Base-by-base conservation (phyloP, 73 alveolate species). In the Paramecium pentaurelia region DNA sequence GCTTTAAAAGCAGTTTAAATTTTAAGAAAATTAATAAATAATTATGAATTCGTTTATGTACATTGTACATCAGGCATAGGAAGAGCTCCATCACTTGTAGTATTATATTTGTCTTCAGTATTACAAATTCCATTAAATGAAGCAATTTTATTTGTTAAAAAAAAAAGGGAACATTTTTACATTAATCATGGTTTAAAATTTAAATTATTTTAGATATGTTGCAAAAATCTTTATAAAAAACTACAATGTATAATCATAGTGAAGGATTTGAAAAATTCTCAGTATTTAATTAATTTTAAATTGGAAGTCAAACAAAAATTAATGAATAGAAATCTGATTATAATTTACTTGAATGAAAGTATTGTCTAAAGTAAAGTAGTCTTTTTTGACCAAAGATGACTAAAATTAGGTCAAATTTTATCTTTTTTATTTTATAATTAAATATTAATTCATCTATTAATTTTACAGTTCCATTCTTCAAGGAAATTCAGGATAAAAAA, bases 21-120 rank as follows among this genome's bases (percentile, higher is more conserved):
- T 32, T 37, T 94, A 34, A 86, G 86, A 71, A 60, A 92, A 60
- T 37, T 94, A 54, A 34, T 94, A 27, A 30, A 94, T 58, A 86
- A 80, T 85, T 86, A 91, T 64, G 89, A 92, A 92, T 34, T 85
- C 71, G 94, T 94, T 9, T 94, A 94, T 92, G 96, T 94, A 22
- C 97, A 94, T 94, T 94, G 97, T 77, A 95, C 97, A 30, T 95
- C 96, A 10, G 97, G 97, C 27, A 95, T 95, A 94, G 88, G 95
- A 42, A 93, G 97, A 58, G 94, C 97, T 22, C 93, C 97, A 14
- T 88, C 97, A 4, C 54, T 88, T 12, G 97, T 95, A 64, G 90
- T 92, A 16, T 71, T 93, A 44, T 95, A 95, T 88, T 83, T 95
- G 44, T 89, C 90, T 64, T 80, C 92, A 93, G 91, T 93, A 86